Conservation (phyloP, 148 eudicot species). For the Rhododendron williamsianum region DNA sequence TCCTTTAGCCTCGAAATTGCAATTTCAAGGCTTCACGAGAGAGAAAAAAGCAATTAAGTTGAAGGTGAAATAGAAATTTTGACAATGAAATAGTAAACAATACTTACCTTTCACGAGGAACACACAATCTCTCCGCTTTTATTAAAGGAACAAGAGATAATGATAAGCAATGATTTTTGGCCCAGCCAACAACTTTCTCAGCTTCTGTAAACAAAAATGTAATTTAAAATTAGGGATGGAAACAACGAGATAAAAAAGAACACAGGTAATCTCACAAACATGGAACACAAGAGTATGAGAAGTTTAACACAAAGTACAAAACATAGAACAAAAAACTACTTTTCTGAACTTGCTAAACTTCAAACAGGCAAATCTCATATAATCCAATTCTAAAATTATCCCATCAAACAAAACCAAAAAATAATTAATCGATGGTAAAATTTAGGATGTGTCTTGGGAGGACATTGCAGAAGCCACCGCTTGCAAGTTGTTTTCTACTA, state of each 20-base stretch:
- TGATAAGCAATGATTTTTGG: slow-evolving; percentile 79
- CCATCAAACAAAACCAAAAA: not conserved
- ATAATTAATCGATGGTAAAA: not conserved
- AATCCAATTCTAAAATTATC: not conserved
- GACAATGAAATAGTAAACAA: not conserved
- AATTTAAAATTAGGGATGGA: not conserved
- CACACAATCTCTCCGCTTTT: slow-evolving; percentile 55
- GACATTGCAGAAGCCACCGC: not conserved
- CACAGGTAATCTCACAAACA: not conserved
- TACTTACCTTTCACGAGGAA: slow-evolving; percentile 75
- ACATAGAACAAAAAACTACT: not conserved
- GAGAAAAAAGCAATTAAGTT: slow-evolving; percentile 10
- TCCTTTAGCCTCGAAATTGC: slow-evolving; percentile 79
- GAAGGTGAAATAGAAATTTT: slow-evolving; percentile 6
- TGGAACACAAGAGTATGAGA: not conserved
- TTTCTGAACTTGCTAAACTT: not conserved
- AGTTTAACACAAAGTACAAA: not conserved
- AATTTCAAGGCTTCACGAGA: slow-evolving; percentile 64
- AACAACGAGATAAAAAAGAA: not conserved
- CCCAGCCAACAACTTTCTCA: slow-evolving; percentile 97
- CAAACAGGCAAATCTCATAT: not conserved
- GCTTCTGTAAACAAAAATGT: slow-evolving; percentile 51
- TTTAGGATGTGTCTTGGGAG: not conserved
- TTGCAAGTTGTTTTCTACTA: not conserved
- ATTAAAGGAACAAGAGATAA: slow-evolving; percentile 63